Conservation (phyloP, 202 grass and related monocot genomes). For the Panicum virgatum region DNA sequence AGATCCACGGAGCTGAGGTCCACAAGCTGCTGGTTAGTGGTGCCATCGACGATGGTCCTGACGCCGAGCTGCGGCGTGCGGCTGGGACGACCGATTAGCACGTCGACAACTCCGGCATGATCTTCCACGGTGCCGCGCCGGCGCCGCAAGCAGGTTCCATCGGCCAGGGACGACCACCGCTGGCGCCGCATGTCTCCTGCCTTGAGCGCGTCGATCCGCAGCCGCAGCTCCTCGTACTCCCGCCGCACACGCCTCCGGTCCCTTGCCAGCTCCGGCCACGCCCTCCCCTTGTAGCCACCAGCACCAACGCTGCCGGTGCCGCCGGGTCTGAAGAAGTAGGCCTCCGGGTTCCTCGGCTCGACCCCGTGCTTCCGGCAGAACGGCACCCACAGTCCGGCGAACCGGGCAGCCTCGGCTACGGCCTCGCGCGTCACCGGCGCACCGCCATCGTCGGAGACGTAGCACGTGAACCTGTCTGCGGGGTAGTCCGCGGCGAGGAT, state of each 20-base stretch:
- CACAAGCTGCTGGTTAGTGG: background rate
- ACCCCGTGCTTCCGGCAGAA: constrained; percentile 59
- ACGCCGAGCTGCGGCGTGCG: too few relatives aligned
- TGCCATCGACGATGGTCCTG: background rate
- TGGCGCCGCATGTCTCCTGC: background rate
- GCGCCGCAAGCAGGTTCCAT: background rate
- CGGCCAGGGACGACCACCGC: background rate
- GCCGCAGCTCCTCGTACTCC: constrained; percentile 65
- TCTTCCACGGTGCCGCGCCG: constrained; percentile 24
- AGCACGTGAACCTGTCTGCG: constrained; percentile 47
- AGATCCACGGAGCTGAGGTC: constrained; percentile 24
- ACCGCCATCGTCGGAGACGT: constrained; percentile 59
- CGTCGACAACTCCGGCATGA: constrained; percentile 53
- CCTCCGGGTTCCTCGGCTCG: constrained; percentile 57
- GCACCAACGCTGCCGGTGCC: background rate
- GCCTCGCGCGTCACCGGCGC: constrained; percentile 40
- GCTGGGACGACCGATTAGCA: background rate
- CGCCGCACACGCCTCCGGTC: constrained; percentile 52
- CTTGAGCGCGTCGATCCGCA: constrained; percentile 36
- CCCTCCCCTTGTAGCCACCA: constrained; percentile 35
- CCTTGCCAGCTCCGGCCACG: constrained; percentile 41
- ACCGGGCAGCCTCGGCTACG: constrained; percentile 38
- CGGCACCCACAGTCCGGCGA: constrained; percentile 57
- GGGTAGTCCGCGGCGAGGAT: constrained; percentile 65
- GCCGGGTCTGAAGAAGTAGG: constrained; percentile 34